phyloP scores from a whole-genome alignment of 495 filamentous ascomycete genomes.

The Tricharina praecox region DNA sequence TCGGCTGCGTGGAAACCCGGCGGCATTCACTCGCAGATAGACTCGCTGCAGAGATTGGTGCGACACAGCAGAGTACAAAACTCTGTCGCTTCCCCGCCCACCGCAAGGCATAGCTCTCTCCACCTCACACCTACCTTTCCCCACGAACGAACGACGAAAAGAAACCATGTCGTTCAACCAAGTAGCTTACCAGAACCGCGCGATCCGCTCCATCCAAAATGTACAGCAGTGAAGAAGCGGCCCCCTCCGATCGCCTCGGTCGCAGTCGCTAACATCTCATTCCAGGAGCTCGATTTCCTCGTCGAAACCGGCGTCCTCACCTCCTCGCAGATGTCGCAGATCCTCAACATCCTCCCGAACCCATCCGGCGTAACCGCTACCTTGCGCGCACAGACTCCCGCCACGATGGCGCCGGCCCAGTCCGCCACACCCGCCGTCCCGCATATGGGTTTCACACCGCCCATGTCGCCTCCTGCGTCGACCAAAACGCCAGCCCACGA shows the following conservation, averaged over 20 bases:
- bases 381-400: constrained; percentile 8
- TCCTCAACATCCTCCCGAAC: constrained; percentile 54
- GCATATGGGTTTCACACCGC: constrained; percentile 25
- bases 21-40: too few relatives aligned
- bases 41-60: too few relatives aligned
- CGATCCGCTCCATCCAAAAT: constrained; percentile 15
- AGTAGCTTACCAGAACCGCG: constrained; percentile 17
- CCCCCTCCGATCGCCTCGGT: not conserved
- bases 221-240: too few relatives aligned
- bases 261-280: not conserved
- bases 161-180: constrained; percentile 5
- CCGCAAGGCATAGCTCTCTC: too few relatives aligned
- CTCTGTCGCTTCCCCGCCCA: not conserved
- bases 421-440: constrained; percentile 36
- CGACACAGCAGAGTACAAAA: too few relatives aligned
- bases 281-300: constrained; percentile 80
- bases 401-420: constrained; percentile 26
- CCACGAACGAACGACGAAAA: not conserved
- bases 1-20: too few relatives aligned
- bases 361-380: constrained; percentile 7
- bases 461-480: constrained; percentile 24
- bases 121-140: not conserved
- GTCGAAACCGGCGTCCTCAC: constrained; percentile 60
- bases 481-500: constrained; percentile 21
- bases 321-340: constrained; percentile 48